Conservation (phyloP, 2,329 filamentous ascomycete genomes). For the Sphaerostilbella broomeana region DNA sequence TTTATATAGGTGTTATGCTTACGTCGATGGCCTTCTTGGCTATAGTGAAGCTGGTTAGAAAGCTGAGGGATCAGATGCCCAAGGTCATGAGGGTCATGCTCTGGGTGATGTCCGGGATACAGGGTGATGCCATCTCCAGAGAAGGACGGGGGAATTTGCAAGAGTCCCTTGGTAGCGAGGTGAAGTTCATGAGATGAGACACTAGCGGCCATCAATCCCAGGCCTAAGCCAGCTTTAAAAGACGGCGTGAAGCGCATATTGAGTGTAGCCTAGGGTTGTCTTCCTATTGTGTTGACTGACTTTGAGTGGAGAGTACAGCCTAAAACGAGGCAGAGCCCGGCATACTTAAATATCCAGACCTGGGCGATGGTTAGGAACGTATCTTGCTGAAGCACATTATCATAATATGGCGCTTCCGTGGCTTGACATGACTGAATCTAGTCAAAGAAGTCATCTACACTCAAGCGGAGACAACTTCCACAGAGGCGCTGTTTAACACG, state of each 20-base stretch:
- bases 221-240: not conserved
- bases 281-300: no score
- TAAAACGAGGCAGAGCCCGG: no score
- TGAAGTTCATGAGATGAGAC: not conserved
- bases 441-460: no score
- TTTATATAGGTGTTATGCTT: not conserved
- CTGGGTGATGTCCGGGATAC: slow-evolving; percentile 1
- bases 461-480: no score
- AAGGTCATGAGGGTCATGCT: not conserved
- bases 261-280: no score
- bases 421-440: no score
- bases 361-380: no score
- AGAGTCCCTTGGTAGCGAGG: not conserved
- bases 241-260: slow-evolving; percentile 1
- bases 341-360: no score
- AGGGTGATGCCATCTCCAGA: not conserved
- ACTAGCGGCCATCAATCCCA: not conserved
- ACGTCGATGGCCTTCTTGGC: slow-evolving; percentile 8
- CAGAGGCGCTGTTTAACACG: no score
- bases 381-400: no score
- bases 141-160: not conserved
- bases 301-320: no score
- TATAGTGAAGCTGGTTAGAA: not conserved
- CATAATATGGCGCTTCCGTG: no score
- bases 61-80: not conserved